phyloP scores from a whole-genome alignment of 495 filamentous ascomycete genomes.

The Bryoglossum gracile region DNA sequence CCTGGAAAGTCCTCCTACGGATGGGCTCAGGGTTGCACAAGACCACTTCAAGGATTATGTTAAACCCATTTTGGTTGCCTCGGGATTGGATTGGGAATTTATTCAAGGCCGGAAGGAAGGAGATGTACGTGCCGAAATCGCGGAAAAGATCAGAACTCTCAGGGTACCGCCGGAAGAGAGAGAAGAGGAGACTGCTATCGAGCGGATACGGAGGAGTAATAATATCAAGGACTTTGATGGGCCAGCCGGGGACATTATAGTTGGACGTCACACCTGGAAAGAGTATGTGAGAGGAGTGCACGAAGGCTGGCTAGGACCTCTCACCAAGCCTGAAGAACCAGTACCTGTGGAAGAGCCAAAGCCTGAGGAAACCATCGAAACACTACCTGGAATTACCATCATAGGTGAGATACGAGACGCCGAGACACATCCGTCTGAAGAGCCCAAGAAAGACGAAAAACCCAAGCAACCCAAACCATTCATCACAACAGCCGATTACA shows the following conservation, averaged over 20 bases:
- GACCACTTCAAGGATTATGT: constrained; percentile 95
- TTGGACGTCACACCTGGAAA: constrained; percentile 94
- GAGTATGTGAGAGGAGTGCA: constrained; percentile 92
- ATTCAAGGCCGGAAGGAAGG: constrained; percentile 86
- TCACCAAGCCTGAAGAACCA: constrained; percentile 41
- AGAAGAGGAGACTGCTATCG: constrained; percentile 49
- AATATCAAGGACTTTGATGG: constrained; percentile 66
- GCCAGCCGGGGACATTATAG: constrained; percentile 72
- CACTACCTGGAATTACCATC: constrained; percentile 13
- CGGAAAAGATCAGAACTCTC: constrained; percentile 68
- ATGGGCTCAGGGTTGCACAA: constrained; percentile 70
- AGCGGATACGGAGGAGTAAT: constrained; percentile 47
- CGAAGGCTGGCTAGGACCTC: constrained; percentile 91
- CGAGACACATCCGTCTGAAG: constrained; percentile 24
- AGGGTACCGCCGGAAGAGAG: constrained; percentile 42
- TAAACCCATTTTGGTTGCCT: constrained; percentile 85
- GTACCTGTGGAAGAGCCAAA: constrained; percentile 28
- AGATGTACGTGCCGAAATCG: constrained; percentile 73
- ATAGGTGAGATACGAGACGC: constrained; percentile 9
- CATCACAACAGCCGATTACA: constrained; percentile 63
- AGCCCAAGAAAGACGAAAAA: constrained; percentile 24
- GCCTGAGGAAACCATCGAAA: constrained; percentile 7
- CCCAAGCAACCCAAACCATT: constrained; percentile 54
- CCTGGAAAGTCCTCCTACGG: constrained; percentile 76
- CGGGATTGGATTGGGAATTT: constrained; percentile 89